Evolutionary conservation across 2,329 filamentous ascomycete genomes (phyloP).

Genomic region (Boeremia lycopersici): DNA sequence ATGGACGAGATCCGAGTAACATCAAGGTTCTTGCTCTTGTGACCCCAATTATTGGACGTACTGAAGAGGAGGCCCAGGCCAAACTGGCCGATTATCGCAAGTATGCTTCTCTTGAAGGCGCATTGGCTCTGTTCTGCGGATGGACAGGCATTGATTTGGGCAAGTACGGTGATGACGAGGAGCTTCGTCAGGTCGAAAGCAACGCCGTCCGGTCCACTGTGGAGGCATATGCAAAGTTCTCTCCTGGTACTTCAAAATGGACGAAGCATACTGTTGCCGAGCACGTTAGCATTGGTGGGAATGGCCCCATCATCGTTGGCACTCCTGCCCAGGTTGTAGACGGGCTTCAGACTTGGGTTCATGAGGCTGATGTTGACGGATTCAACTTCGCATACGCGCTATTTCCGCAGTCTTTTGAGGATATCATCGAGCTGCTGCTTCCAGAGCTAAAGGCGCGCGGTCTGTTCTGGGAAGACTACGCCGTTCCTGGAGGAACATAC

Average conservation of each 20-base stretch:
- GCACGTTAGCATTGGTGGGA: constrained; percentile 70
- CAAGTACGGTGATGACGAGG: constrained; percentile 67
- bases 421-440: constrained; percentile 68
- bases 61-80: constrained; percentile 68
- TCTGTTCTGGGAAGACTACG: constrained; percentile 61
- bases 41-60: constrained; percentile 68
- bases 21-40: constrained; percentile 73
- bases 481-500: constrained; percentile 63
- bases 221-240: constrained; percentile 61
- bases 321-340: constrained; percentile 70
- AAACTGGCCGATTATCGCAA: constrained; percentile 67
- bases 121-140: constrained; percentile 72
- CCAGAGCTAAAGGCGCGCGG: constrained; percentile 68
- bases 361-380: constrained; percentile 73
- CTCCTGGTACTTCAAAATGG: constrained; percentile 69
- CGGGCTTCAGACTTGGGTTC: constrained; percentile 69
- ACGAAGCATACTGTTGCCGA: constrained; percentile 73
- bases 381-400: constrained; percentile 76
- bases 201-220: constrained; percentile 66
- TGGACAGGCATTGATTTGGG: constrained; percentile 73
- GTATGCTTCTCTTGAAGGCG: constrained; percentile 69
- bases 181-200: constrained; percentile 65
- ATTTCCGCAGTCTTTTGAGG: constrained; percentile 70
- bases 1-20: constrained; percentile 62
- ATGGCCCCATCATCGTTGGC: constrained; percentile 69